Conservation (phyloP, 2,329 filamentous ascomycete genomes). For the Ceratocystis colombiana region DNA sequence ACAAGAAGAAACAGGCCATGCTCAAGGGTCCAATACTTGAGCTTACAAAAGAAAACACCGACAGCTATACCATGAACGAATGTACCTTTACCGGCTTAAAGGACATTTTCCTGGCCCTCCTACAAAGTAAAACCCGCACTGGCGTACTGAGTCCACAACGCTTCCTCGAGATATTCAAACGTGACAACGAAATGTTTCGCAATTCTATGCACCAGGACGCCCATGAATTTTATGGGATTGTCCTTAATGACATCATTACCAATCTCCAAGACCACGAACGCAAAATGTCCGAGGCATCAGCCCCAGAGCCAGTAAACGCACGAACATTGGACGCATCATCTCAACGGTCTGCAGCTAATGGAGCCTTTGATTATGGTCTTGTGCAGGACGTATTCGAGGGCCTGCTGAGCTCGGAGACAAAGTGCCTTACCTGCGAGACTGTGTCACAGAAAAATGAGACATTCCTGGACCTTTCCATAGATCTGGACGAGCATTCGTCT, state of each 20-base stretch:
- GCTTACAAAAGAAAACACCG: constrained; percentile 68
- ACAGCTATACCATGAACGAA: constrained; percentile 82
- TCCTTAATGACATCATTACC: constrained; percentile 91
- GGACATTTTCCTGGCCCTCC: constrained; percentile 88
- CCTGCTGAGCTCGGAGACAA: constrained; percentile 86
- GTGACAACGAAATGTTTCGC: constrained; percentile 94
- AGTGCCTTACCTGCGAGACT: constrained; percentile 92
- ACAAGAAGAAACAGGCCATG: constrained; percentile 94
- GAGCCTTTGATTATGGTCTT: constrained; percentile 54
- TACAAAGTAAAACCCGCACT: constrained; percentile 68
- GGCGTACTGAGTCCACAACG: constrained; percentile 86
- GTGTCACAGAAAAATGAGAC: constrained; percentile 91
- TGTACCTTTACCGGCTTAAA: constrained; percentile 90
- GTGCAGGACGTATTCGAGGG: constrained; percentile 97
- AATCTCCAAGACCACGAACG: constrained; percentile 79
- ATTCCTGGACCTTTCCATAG: constrained; percentile 91
- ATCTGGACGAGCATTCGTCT: constrained; percentile 88
- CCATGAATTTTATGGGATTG: constrained; percentile 88
- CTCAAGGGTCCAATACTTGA: constrained; percentile 78
- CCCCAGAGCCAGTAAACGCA: constrained; percentile 39
- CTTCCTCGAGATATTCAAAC: constrained; percentile 85
- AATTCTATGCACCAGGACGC: constrained; percentile 97
- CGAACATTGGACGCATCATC: constrained; percentile 39
- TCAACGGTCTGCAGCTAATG: constrained; percentile 35
- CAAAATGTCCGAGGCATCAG: constrained; percentile 35